Base-by-base conservation (phyloP, 1,284 basidiomycete genomes). In the Trichosporon ovoides region DNA sequence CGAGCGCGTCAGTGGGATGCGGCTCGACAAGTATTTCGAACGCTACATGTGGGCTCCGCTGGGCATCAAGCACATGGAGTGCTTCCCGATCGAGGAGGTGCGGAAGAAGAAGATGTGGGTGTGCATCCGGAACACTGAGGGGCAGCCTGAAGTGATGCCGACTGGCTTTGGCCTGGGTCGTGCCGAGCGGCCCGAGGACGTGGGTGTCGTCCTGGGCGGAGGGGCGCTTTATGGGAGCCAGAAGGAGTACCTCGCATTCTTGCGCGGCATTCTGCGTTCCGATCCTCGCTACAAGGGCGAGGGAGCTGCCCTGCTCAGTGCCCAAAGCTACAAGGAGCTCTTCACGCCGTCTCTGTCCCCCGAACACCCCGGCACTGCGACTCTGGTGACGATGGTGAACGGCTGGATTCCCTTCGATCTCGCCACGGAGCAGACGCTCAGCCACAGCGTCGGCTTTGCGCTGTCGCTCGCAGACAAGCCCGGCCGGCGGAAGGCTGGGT, bases 171-270 rank as follows among this genome's bases (percentile, higher is more conserved):
- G 52, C 22, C 40, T 34, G 11, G 43, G 48, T 5, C 40, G 20
- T 12, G 37, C 38, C 11, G 19, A 38, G 33, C 22, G 28, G 13
- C 57, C 57, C 6, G 43, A 46, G 20, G 57, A 59, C 34, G 38
- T 55, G 22, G 34, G 34, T n/a, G 22, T 66, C 10, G 58, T 65
- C n/a, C 40, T 59, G 11, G 73, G 73, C 18, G 73, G 71, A 11
- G 73, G 57, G 4, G 73, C 72, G 13, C 53, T 75, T 16, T 67
- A 64, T 52, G 72, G 72, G 7, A 70, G 67, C 0, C 52, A 59
- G 11, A 64, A 58, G 53, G 72, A 75, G 53, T 73, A 70, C 49
- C 64, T 73, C 20, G 48, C 55, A 0, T 62, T 72, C 52, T 58
- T 72, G 11, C 65, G 65, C 24, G 59, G 50, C 34, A 43, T 75